Percentiles rank a stretch among this genome's conserved stretches.
Conservation (phyloP, 202 grass and related monocot genomes). For the Setaria italica region DNA sequence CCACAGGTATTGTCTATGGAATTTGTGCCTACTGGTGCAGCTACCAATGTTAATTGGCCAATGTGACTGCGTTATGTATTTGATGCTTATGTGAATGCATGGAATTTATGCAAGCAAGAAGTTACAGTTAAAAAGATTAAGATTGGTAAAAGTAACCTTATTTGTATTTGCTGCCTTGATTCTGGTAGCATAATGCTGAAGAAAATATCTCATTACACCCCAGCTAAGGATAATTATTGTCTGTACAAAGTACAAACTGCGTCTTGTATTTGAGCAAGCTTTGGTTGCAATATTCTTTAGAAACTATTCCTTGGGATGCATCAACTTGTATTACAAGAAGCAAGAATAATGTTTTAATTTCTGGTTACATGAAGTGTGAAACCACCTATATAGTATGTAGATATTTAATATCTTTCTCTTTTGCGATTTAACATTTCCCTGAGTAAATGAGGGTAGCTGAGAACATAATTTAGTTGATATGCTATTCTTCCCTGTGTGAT, state of each 20-base stretch:
- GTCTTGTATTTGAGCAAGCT: background rate
- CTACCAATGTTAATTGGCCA: background rate
- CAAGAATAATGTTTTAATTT: background rate
- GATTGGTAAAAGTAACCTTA: background rate
- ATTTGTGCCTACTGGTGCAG: background rate
- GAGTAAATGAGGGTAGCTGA: background rate
- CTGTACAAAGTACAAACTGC: constrained; percentile 12
- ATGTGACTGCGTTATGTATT: background rate
- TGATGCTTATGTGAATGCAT: background rate
- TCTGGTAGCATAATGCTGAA: background rate
- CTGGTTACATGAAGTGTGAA: background rate
- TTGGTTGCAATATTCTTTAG: constrained; percentile 4
- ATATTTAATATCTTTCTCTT: background rate
- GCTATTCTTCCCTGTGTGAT: background rate
- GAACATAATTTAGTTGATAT: background rate
- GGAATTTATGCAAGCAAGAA: background rate
- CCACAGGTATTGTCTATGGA: background rate
- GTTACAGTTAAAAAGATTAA: background rate
- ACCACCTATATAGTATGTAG: background rate
- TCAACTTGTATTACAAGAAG: constrained; percentile 15
- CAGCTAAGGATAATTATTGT: constrained; percentile 2
- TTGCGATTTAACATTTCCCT: constrained; percentile 12
- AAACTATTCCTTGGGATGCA: background rate
- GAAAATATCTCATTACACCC: constrained; percentile 13
- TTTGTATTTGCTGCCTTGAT: constrained; percentile 8